Conservation (phyloP, 2,329 filamentous ascomycete genomes). For the Trichophyton equinum region DNA sequence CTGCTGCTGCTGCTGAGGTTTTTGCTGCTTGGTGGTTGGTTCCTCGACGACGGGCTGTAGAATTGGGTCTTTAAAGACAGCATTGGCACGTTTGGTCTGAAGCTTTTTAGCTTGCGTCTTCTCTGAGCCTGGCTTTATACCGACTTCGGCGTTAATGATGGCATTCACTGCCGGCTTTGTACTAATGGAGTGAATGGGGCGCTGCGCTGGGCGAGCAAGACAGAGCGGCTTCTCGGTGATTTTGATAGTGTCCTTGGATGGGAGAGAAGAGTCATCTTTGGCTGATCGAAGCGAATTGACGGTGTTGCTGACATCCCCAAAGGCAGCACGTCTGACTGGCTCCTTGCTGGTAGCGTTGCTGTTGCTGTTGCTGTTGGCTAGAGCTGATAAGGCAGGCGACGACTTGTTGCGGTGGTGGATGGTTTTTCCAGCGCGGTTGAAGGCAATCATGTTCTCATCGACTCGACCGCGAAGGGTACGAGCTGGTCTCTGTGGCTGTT, state of each 20-base stretch:
- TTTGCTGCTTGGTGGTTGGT: neutral
- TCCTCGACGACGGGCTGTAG: slow-evolving; percentile 2
- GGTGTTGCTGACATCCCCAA: slow-evolving; percentile 71
- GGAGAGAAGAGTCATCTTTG: slow-evolving; percentile 46
- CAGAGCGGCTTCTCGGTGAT: slow-evolving; percentile 28
- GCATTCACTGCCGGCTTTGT: neutral
- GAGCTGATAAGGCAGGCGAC: slow-evolving; percentile 46
- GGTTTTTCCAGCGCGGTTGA: slow-evolving; percentile 39
- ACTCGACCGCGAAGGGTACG: slow-evolving; percentile 47
- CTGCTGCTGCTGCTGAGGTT: neutral
- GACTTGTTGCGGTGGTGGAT: slow-evolving; percentile 78
- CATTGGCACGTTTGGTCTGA: slow-evolving; percentile 40
- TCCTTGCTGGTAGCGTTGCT: slow-evolving; percentile 38
- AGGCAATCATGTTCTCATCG: slow-evolving; percentile 56
- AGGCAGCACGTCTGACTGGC: slow-evolving; percentile 61
- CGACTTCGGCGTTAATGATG: neutral
- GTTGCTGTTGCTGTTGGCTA: slow-evolving; percentile 22
- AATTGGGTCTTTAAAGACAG: slow-evolving; percentile 18
- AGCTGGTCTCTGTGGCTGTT: slow-evolving; percentile 56
- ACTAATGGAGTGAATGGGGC: slow-evolving; percentile 28
- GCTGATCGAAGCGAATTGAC: slow-evolving; percentile 23
- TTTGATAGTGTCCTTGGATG: slow-evolving; percentile 34
- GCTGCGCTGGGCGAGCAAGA: slow-evolving; percentile 49
- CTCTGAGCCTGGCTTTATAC: slow-evolving; percentile 20
- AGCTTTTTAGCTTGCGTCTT: slow-evolving; percentile 29